phyloP scores from a whole-genome alignment of 371 early-diverging fungal genomes.

The Apophysomyces ossiformis region DNA sequence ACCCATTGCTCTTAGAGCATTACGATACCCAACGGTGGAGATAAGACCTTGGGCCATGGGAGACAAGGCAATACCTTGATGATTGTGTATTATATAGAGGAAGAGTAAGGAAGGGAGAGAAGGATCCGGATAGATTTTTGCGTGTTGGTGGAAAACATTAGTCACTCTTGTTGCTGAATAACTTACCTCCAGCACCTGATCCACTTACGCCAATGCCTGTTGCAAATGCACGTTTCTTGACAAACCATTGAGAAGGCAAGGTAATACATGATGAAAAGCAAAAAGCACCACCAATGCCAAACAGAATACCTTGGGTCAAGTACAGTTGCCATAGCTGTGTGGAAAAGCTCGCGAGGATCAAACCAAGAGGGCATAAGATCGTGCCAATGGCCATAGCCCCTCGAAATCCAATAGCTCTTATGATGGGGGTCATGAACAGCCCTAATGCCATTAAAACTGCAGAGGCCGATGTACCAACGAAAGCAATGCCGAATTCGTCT shows the following conservation, averaged over 20 bases:
- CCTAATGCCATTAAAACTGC: slow-evolving; percentile 55
- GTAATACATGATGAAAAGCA: slow-evolving; percentile 68
- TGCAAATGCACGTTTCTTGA: slow-evolving; percentile 70
- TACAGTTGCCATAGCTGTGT: slow-evolving; percentile 63
- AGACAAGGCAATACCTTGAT: slow-evolving; percentile 37
- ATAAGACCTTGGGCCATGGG: slow-evolving; percentile 64
- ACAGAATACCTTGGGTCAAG: slow-evolving; percentile 67
- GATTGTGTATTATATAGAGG: neutral
- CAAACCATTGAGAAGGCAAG: slow-evolving; percentile 78
- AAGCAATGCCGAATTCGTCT: slow-evolving; percentile 45
- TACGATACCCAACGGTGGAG: slow-evolving; percentile 49
- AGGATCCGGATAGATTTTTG: slow-evolving; percentile 6
- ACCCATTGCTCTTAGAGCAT: slow-evolving; percentile 55
- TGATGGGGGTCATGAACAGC: slow-evolving; percentile 65
- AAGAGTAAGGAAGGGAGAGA: slow-evolving; percentile 12
- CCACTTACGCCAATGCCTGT: slow-evolving; percentile 80
- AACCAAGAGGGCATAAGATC: slow-evolving; percentile 50
- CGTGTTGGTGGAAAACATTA: slow-evolving; percentile 10
- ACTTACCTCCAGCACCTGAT: slow-evolving; percentile 68
- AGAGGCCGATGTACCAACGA: slow-evolving; percentile 59
- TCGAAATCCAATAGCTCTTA: slow-evolving; percentile 59
- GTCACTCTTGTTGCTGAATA: too few species aligned
- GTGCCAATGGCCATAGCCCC: slow-evolving; percentile 65
- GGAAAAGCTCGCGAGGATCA: slow-evolving; percentile 63
- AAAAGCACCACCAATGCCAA: slow-evolving; percentile 58